These are phyloP conservation scores for Lichenothelia convexa DNA, from an alignment of 495 filamentous ascomycete species.

Conservation along the genomic window DNA sequence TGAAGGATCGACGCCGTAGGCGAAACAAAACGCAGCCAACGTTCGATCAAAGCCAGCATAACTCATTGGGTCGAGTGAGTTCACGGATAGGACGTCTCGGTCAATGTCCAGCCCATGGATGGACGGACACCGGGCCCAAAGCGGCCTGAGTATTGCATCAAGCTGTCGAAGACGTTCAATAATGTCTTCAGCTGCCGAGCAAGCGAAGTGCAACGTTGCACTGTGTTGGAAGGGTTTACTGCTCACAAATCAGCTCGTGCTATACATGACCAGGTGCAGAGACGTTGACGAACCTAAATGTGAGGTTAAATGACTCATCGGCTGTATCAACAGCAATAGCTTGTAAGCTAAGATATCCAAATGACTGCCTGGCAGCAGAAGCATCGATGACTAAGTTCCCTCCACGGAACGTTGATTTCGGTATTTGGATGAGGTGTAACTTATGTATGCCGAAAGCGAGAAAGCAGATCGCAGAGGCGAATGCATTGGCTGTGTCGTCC, in stretches of 20 bases:
- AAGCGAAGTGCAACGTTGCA: slow-evolving; percentile 74
- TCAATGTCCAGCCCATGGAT: too few relatives aligned
- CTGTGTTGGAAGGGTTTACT: too few relatives aligned
- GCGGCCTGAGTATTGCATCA: slow-evolving; percentile 62
- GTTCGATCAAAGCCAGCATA: slow-evolving; percentile 67
- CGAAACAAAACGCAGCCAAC: slow-evolving; percentile 68
- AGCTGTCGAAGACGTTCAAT: slow-evolving; percentile 52
- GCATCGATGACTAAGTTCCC: slow-evolving; percentile 35
- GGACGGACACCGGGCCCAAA: slow-evolving; percentile 64
- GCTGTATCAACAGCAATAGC: slow-evolving; percentile 44
- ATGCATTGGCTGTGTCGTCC: slow-evolving; percentile 59
- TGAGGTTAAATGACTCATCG: slow-evolving; percentile 74
- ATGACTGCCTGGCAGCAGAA: slow-evolving; percentile 31
- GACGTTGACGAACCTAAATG: slow-evolving; percentile 69
- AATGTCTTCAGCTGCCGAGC: slow-evolving; percentile 58
- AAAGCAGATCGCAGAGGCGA: slow-evolving; percentile 58
- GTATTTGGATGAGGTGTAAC: slow-evolving; percentile 60
- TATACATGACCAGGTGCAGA: too few relatives aligned
- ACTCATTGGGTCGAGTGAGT: too few relatives aligned
- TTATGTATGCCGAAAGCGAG: slow-evolving; percentile 72
- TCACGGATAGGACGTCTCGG: too few relatives aligned
- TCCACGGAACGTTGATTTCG: slow-evolving; percentile 36
- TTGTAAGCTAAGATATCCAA: slow-evolving; percentile 61
- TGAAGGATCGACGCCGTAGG: slow-evolving; percentile 32
- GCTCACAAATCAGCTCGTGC: too few relatives aligned